Conservation (phyloP, 1,284 basidiomycete genomes). For the Thecaphora frezii region DNA sequence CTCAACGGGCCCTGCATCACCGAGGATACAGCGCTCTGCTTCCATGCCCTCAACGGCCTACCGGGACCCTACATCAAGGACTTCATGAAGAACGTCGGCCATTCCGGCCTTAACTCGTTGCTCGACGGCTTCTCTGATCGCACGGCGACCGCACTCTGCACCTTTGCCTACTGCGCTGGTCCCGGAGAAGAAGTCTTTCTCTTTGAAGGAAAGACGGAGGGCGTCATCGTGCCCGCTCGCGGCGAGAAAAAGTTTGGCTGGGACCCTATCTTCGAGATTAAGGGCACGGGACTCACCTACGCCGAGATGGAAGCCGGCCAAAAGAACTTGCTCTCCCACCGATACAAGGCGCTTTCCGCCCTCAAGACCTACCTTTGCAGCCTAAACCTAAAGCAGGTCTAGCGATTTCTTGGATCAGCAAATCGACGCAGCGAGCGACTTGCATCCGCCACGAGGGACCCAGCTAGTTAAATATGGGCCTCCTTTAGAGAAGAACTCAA, state of each 20-base stretch:
- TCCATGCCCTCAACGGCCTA: conserved; percentile 81
- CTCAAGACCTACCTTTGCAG: conserved; percentile 69
- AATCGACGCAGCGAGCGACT: too few species aligned
- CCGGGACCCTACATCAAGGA: conserved; percentile 97
- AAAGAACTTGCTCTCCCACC: conserved; percentile 70
- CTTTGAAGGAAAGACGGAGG: conserved; percentile 90
- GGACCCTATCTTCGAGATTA: conserved; percentile 83
- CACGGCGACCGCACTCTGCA: conserved; percentile 86
- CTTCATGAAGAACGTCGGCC: conserved; percentile 43
- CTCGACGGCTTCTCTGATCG: conserved; percentile 80
- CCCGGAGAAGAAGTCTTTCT: conserved; percentile 60
- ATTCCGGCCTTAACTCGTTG: conserved; percentile 77
- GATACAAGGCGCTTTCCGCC: conserved; percentile 82
- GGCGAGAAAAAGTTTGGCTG: conserved; percentile 79
- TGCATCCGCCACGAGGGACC: too few species aligned
- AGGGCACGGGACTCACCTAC: conserved; percentile 64
- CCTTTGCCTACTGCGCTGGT: conserved; percentile 79
- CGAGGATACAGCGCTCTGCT: conserved; percentile 92
- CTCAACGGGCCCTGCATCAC: conserved; percentile 85
- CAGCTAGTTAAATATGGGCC: too few species aligned
- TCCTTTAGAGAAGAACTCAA: too few species aligned
- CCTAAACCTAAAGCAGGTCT: too few species aligned
- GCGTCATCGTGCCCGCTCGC: conserved; percentile 80
- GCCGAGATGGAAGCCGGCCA: conserved; percentile 33
- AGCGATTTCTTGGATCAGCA: too few species aligned